These are phyloP conservation scores for Amorphotheca resinae DNA, from an alignment of 495 filamentous ascomycete species.

Conservation along the genomic window DNA sequence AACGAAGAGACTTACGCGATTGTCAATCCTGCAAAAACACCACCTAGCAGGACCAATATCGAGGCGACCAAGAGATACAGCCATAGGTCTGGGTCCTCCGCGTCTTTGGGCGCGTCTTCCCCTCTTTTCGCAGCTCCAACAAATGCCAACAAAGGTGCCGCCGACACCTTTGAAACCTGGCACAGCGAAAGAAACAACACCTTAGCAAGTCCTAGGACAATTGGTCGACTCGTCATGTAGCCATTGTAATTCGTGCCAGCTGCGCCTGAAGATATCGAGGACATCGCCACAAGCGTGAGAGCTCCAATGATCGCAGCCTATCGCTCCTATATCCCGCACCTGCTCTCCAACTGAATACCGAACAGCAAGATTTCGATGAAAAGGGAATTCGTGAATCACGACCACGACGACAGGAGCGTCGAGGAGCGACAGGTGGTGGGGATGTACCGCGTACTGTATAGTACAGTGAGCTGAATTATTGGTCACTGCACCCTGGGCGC, in stretches of 20 bases:
- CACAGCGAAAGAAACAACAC: slow-evolving; percentile 31
- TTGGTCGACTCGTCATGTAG: slow-evolving; percentile 31
- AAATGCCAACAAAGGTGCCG: slow-evolving; percentile 23
- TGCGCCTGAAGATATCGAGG: slow-evolving; percentile 6
- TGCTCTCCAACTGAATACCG: too few species aligned
- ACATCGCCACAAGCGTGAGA: slow-evolving; percentile 6
- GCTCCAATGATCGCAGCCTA: background rate
- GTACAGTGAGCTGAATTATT: too few species aligned
- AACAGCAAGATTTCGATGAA: too few species aligned
- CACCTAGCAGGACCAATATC: slow-evolving; percentile 70
- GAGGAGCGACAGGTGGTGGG: too few species aligned
- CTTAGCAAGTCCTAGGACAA: slow-evolving; percentile 36
- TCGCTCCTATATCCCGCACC: background rate
- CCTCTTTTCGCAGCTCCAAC: slow-evolving; percentile 8
- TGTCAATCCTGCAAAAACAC: slow-evolving; percentile 92
- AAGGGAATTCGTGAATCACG: too few species aligned
- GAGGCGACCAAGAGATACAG: slow-evolving; percentile 56
- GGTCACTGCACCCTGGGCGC: too few species aligned
- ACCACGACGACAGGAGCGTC: too few species aligned
- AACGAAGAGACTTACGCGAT: slow-evolving; percentile 49
- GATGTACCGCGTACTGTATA: too few species aligned
- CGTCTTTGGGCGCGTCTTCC: slow-evolving; percentile 26
- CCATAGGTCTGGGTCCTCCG: slow-evolving; percentile 50
- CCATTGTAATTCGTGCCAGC: slow-evolving; percentile 16
- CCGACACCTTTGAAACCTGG: slow-evolving; percentile 33